Conservation (phyloP, 2,329 filamentous ascomycete species). For the Arthrobotrys musiformis region DNA sequence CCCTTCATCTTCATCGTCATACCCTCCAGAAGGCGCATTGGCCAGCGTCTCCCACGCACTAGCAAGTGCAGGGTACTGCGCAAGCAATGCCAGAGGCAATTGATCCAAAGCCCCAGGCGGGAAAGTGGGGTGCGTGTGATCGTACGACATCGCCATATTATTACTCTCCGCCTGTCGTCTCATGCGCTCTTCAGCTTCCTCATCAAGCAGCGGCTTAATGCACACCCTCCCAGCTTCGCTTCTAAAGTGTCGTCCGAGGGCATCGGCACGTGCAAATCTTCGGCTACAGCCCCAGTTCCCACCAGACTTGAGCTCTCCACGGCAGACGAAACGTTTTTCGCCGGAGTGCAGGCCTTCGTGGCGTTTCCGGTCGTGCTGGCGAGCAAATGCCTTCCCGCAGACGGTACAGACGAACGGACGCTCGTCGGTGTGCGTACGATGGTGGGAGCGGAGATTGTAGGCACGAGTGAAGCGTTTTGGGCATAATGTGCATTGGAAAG, state of each 20-base stretch:
- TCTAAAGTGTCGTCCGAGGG: slow-evolving; percentile 90
- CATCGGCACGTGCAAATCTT: slow-evolving; percentile 93
- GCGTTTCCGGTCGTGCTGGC: slow-evolving; percentile 95
- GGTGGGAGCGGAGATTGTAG: slow-evolving; percentile 93
- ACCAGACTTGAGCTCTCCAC: slow-evolving; percentile 83
- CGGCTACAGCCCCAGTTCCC: slow-evolving; percentile 92
- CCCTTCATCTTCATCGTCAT: slow-evolving; percentile 77
- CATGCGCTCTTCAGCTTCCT: slow-evolving; percentile 82
- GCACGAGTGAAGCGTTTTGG: slow-evolving; percentile 96
- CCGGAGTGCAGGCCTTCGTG: slow-evolving; percentile 96
- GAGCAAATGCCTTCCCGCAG: slow-evolving; percentile 95
- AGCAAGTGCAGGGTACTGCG: slow-evolving; percentile 93
- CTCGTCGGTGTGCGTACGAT: slow-evolving; percentile 96
- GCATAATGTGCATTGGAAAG: slow-evolving; percentile 92
- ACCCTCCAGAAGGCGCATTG: slow-evolving; percentile 72
- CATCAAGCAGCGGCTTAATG: slow-evolving; percentile 95
- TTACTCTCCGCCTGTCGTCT: slow-evolving; percentile 67
- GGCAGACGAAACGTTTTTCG: slow-evolving; percentile 98
- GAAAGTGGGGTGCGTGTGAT: slow-evolving; percentile 65
- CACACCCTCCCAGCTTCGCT: slow-evolving; percentile 95
- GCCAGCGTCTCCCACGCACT: slow-evolving; percentile 83
- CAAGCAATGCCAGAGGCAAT: slow-evolving; percentile 86
- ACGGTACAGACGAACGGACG: slow-evolving; percentile 96
- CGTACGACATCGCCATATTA: slow-evolving; percentile 71
- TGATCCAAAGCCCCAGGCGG: slow-evolving; percentile 70